Base-by-base conservation (phyloP, 2,329 filamentous ascomycete genomes). In the Colletotrichum filicis region DNA sequence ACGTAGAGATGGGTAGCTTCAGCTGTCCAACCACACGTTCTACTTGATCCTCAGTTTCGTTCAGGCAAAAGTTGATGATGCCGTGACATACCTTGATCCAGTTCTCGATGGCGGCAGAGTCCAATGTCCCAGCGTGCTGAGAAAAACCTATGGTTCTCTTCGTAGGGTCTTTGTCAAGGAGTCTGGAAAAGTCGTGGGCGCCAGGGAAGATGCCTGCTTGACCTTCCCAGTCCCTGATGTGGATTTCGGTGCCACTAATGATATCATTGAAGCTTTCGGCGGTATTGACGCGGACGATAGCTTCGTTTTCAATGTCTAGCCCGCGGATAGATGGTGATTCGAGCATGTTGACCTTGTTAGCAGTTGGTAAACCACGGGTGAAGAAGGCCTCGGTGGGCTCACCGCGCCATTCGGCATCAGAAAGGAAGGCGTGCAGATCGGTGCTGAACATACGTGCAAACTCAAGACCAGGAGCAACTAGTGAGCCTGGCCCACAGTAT, bases 61-160 rank as follows among this genome's bases (percentile, higher is more conserved):
- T 59, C 14, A 59, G 11, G 14, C 65, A 62, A 26, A 72, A 69
- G n/a, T 28, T 37, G n/a, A 68, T 49, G 16, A 73, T 22, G 9
- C 35, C 52, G 4, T 65, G 22, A 22, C 73, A 74, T 22, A 73
- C 60, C 32, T 60, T 42, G 19, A 62, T 57, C 69, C 73, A 74
- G 12, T 68, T 64, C 2, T 14, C 52, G 55, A 73, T 62, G 0
- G 63, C 58, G 11, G 5, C 9, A 7, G 60, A 52, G 14, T 73
- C 30, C 56, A 74, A 22, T 11, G 73, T 74, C 12, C 64, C 69
- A 4, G 42, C 64, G 28, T 74, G 69, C 30, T 74, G 69, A 3
- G 59, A 9, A 4, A 74, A 68, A 12, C 28, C n/a, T 14, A 73
- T 26, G 9, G 16, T 35, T 22, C 24, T 24, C 11, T 19, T 46